phyloP scores from a whole-genome alignment of 2,329 filamentous ascomycete species.

The Aureobasidium sp. region DNA sequence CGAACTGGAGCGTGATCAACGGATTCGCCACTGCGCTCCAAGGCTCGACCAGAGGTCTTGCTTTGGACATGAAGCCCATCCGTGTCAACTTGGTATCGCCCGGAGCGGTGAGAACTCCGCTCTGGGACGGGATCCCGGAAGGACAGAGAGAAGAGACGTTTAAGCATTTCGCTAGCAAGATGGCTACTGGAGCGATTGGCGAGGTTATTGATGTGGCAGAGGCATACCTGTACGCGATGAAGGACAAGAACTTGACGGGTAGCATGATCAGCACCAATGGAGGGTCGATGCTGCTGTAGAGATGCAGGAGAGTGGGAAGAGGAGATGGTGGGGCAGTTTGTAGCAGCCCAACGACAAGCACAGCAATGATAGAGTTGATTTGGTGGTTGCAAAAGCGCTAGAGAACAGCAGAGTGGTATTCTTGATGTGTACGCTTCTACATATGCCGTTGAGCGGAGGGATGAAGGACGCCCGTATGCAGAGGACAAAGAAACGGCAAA shows the following conservation, averaged over 20 bases:
- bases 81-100: conserved; percentile 57
- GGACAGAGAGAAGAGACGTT: conserved; percentile 26
- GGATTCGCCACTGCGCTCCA: conserved; percentile 46
- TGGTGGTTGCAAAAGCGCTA: background rate
- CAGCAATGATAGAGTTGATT: background rate
- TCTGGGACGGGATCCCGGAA: conserved; percentile 32
- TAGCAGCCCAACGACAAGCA: conserved; percentile 1
- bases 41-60: conserved; percentile 49
- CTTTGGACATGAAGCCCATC: conserved; percentile 56
- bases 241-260: conserved; percentile 41
- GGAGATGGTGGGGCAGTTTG: conserved; percentile 6
- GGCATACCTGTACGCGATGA: conserved; percentile 43
- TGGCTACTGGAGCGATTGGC: conserved; percentile 32
- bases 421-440: background rate
- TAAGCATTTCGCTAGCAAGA: conserved; percentile 24
- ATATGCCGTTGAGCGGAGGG: background rate
- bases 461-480: background rate
- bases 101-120: conserved; percentile 43
- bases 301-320: background rate
- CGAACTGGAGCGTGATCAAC: conserved; percentile 46
- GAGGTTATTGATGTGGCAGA: conserved; percentile 40
- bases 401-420: background rate
- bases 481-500: background rate
- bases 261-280: conserved; percentile 39
- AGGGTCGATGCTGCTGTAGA: conserved; percentile 26